phyloP scores from a whole-genome alignment of 108 stramenopile species.

The Skeletonema costatum region DNA sequence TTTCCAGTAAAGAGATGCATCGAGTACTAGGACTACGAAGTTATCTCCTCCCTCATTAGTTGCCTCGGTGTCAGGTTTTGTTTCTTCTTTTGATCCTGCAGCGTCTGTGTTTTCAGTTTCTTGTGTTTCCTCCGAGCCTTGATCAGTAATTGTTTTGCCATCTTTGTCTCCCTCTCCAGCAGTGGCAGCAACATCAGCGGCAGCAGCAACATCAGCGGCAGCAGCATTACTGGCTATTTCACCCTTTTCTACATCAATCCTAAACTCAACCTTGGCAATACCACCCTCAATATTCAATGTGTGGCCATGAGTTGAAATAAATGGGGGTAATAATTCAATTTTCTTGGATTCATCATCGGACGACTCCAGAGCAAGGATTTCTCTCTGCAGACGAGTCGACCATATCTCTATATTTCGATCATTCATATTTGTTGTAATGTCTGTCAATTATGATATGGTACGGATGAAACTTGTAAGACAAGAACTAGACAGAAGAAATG shows the following conservation, averaged over 20 bases:
- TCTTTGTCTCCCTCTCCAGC: background rate
- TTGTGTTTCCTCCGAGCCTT: too few relatives aligned
- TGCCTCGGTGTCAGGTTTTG: background rate
- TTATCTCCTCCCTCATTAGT: background rate
- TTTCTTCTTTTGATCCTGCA: background rate
- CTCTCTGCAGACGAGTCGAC: slow-evolving; percentile 84
- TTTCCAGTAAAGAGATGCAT: slow-evolving; percentile 71
- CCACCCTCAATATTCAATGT: slow-evolving; percentile 75
- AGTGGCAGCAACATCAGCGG: slow-evolving; percentile 10
- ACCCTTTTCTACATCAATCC: slow-evolving; percentile 56
- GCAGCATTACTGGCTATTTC: slow-evolving; percentile 10
- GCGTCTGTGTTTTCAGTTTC: too few relatives aligned
- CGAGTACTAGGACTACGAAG: slow-evolving; percentile 59
- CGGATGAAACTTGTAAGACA: too few relatives aligned
- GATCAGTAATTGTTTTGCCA: too few relatives aligned
- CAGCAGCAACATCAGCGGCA: slow-evolving; percentile 16
- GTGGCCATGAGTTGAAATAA: slow-evolving; percentile 67
- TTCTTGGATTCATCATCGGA: slow-evolving; percentile 66
- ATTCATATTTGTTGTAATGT: slow-evolving; percentile 4
- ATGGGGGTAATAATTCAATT: slow-evolving; percentile 72
- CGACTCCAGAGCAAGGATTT: slow-evolving; percentile 78
- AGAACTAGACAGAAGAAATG: background rate
- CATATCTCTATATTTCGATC: slow-evolving; percentile 82
- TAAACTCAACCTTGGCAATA: slow-evolving; percentile 68
- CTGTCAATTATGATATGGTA: background rate